Evolutionary conservation across 2,329 filamentous ascomycete species (phyloP).

Genomic region (Penicillium capsulatum): DNA sequence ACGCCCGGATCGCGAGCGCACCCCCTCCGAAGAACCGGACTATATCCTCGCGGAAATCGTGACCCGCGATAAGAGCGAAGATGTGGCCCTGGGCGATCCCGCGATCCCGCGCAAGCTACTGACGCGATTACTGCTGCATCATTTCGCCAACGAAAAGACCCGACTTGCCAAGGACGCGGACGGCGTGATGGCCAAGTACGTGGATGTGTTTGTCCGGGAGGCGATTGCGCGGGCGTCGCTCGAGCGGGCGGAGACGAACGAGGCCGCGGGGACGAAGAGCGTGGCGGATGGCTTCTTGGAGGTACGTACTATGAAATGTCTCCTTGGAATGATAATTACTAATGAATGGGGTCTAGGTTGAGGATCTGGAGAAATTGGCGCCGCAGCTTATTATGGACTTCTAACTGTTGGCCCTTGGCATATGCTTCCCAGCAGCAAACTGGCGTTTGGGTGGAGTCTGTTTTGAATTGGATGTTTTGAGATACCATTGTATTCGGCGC

Average conservation of each 20-base stretch:
- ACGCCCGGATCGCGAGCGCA: constrained; percentile 17
- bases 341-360: constrained; percentile 54
- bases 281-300: constrained; percentile 63
- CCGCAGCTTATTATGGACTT: constrained; percentile 84
- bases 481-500: constrained; percentile 20
- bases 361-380: constrained; percentile 83
- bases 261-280: constrained; percentile 30
- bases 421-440: no score
- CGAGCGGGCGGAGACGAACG: constrained; percentile 55
- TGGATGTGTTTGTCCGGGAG: constrained; percentile 88
- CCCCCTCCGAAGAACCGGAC: constrained; percentile 40
- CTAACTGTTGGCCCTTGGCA: constrained; percentile 36
- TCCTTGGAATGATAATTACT: not conserved
- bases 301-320: constrained; percentile 46
- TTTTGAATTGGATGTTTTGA: constrained; percentile 10
- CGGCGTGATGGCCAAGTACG: constrained; percentile 71
- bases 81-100: constrained; percentile 35
- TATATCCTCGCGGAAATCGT: constrained; percentile 47
- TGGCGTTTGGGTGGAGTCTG: constrained; percentile 7
- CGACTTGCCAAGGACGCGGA: constrained; percentile 75
- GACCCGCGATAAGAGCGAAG: constrained; percentile 21
- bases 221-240: constrained; percentile 74
- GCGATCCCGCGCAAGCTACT: constrained; percentile 70
- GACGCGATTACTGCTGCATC: constrained; percentile 70
- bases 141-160: constrained; percentile 67